A percentile compares a stretch with the other conserved stretches of the same genome.
phyloP scores from a whole-genome alignment of 768 basidiomycete genomes.

The Dioszegia crocea region DNA sequence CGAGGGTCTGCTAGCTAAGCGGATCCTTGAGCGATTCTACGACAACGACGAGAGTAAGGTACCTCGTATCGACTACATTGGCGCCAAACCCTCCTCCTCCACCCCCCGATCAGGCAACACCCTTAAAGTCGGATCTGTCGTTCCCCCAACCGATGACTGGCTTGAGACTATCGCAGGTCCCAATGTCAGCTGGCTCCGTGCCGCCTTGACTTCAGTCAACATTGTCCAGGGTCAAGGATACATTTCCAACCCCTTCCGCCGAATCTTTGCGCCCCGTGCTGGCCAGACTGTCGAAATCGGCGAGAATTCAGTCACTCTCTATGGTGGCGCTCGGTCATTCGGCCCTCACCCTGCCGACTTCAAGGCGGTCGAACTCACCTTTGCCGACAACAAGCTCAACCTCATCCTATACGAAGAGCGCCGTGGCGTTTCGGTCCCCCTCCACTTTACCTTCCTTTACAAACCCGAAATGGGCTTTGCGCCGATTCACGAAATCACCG shows the following conservation, averaged over 20 bases:
- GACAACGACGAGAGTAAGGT: conserved; percentile 67
- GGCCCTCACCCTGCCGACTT: conserved; percentile 69
- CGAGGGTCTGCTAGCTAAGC: conserved; percentile 68
- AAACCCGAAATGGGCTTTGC: conserved; percentile 81
- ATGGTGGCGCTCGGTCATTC: conserved; percentile 73
- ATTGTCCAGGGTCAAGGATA: conserved; percentile 83
- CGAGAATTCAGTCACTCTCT: conserved; percentile 59
- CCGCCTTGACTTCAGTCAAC: conserved; percentile 72
- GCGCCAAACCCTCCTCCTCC: conserved; percentile 51
- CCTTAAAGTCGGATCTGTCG: conserved; percentile 53
- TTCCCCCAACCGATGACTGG: conserved; percentile 69
- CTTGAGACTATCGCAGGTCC: conserved; percentile 76
- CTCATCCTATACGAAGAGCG: conserved; percentile 82
- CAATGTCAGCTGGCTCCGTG: conserved; percentile 78
- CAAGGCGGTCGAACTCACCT: conserved; percentile 76
- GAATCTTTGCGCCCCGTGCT: conserved; percentile 74
- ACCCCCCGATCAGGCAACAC: conserved; percentile 17
- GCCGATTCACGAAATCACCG: conserved; percentile 84
- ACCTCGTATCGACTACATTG: conserved; percentile 80
- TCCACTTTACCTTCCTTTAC: conserved; percentile 77
- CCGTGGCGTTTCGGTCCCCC: conserved; percentile 67
- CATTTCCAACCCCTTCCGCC: conserved; percentile 81
- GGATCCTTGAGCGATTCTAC: conserved; percentile 74
- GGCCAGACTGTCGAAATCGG: conserved; percentile 72
- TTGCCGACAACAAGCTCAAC: conserved; percentile 59